These are phyloP conservation scores for Prillingera fragicola DNA, from an alignment of 1,284 basidiomycete species.

Conservation along the genomic window DNA sequence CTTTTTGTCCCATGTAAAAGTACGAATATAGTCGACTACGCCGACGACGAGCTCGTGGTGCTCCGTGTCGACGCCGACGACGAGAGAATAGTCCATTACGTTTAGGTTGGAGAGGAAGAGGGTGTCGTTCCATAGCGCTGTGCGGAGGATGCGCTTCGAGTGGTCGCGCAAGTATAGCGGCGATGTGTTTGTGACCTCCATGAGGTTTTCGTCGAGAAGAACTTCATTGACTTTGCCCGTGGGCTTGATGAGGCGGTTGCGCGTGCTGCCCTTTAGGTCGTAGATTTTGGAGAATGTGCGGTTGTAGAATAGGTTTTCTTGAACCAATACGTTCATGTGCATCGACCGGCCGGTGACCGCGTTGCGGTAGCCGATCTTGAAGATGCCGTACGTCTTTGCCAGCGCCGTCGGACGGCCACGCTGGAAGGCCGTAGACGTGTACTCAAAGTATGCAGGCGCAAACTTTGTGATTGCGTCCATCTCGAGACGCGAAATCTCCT, in stretches of 20 bases:
- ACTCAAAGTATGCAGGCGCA: slow-evolving; percentile 95
- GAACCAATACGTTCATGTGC: slow-evolving; percentile 92
- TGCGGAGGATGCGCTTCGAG: slow-evolving; percentile 83
- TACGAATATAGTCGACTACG: slow-evolving; percentile 64
- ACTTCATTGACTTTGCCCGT: slow-evolving; percentile 91
- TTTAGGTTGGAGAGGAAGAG: slow-evolving; percentile 88
- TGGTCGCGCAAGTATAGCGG: slow-evolving; percentile 95
- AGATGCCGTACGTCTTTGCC: slow-evolving; percentile 97
- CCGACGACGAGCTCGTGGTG: slow-evolving; percentile 84
- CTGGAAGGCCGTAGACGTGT: slow-evolving; percentile 70
- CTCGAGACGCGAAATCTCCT: slow-evolving; percentile 87
- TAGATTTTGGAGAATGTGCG: slow-evolving; percentile 88
- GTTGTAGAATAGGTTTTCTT: slow-evolving; percentile 97
- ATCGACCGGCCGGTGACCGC: slow-evolving; percentile 69
- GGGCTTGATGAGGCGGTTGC: slow-evolving; percentile 83
- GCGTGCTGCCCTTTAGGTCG: slow-evolving; percentile 87
- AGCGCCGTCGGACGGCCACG: slow-evolving; percentile 87
- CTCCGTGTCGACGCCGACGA: slow-evolving; percentile 82
- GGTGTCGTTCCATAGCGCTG: slow-evolving; percentile 86
- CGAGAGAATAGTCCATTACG: slow-evolving; percentile 98
- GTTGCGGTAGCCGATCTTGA: slow-evolving; percentile 88
- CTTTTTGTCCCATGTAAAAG: slow-evolving; percentile 74
- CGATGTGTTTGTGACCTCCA: slow-evolving; percentile 48
- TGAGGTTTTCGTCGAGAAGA: slow-evolving; percentile 52
- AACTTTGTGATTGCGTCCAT: slow-evolving; percentile 94